A percentile compares a stretch with the other conserved stretches of the same genome.
Conservation (phyloP, 2,329 filamentous ascomycete genomes). For the Botrytis fabae region DNA sequence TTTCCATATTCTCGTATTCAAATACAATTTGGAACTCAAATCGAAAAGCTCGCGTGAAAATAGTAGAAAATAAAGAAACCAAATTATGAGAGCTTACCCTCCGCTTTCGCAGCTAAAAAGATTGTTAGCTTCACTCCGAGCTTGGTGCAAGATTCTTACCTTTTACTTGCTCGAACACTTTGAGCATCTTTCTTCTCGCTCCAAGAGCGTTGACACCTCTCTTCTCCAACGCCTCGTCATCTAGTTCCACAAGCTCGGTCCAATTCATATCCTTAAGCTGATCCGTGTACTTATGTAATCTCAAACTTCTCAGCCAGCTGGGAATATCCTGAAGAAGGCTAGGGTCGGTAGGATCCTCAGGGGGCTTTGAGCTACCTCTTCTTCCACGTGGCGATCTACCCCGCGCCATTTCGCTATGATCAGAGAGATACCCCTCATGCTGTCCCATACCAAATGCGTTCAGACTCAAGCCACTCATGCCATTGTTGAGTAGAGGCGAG, state of each 20-base stretch:
- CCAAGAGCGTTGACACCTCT: constrained; percentile 93
- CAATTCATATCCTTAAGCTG: constrained; percentile 97
- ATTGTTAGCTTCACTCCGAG: constrained; percentile 36
- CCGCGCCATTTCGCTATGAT: constrained; percentile 87
- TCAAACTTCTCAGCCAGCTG: constrained; percentile 89
- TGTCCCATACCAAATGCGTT: constrained; percentile 68
- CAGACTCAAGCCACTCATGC: constrained; percentile 70
- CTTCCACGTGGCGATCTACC: constrained; percentile 90
- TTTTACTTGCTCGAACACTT: constrained; percentile 97
- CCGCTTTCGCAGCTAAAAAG: constrained; percentile 65
- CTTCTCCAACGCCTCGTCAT: constrained; percentile 89
- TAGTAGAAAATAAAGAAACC: constrained; percentile 15
- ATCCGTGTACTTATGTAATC: constrained; percentile 98
- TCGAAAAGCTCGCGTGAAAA: neutral
- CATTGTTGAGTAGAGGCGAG: constrained; percentile 69
- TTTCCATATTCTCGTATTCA: constrained; percentile 5
- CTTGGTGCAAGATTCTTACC: constrained; percentile 48
- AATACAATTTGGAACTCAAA: constrained; percentile 14
- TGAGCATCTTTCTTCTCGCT: constrained; percentile 95
- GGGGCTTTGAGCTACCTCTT: constrained; percentile 92
- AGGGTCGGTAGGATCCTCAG: constrained; percentile 94
- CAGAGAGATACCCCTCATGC: constrained; percentile 86
- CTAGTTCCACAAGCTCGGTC: constrained; percentile 87
- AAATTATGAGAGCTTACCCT: constrained; percentile 64
- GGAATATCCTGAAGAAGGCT: constrained; percentile 91